phyloP scores from a whole-genome alignment of 768 basidiomycete genomes.

The Neoboletus magnificus region DNA sequence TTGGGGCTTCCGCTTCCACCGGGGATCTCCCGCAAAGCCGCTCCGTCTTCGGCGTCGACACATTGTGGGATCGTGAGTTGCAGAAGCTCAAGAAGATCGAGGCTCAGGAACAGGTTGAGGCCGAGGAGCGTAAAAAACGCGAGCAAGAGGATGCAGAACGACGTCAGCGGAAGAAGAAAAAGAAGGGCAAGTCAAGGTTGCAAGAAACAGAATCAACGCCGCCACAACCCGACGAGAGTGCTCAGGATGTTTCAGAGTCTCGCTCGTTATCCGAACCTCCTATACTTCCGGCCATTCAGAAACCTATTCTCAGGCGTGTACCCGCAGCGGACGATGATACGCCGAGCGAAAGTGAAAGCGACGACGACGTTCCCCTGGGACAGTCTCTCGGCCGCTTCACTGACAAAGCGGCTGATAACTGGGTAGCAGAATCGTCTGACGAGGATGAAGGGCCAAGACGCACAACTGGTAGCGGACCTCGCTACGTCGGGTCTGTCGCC shows the following conservation, averaged over 20 bases:
- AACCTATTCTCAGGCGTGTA: conserved; percentile 29
- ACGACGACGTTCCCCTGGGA: conserved; percentile 33
- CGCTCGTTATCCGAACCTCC: conserved; percentile 25
- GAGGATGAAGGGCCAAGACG: conserved; percentile 53
- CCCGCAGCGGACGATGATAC: conserved; percentile 38
- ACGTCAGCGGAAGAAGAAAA: conserved; percentile 32
- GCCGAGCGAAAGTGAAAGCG: conserved; percentile 53
- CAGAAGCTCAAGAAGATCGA: conserved; percentile 76
- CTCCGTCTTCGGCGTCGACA: conserved; percentile 93
- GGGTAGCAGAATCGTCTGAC: conserved; percentile 63
- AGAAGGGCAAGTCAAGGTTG: conserved; percentile 43
- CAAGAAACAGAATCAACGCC: conserved; percentile 39
- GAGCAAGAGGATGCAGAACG: conserved; percentile 46
- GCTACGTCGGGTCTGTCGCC: conserved; percentile 32
- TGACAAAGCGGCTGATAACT: conserved; percentile 30
- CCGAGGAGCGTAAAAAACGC: conserved; percentile 45
- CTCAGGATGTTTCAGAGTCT: conserved; percentile 26
- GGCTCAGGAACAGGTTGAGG: conserved; percentile 57
- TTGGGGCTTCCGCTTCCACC: conserved; percentile 32
- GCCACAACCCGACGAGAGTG: conserved; percentile 31
- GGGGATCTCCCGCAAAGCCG: conserved; percentile 44
- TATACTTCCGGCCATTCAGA: conserved; percentile 35
- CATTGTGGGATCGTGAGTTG: conserved; percentile 89
- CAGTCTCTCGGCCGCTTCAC: conserved; percentile 12
- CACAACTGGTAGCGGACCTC: conserved; percentile 56